Conservation (phyloP, 768 basidiomycete species). For the Rickenella mellea region DNA sequence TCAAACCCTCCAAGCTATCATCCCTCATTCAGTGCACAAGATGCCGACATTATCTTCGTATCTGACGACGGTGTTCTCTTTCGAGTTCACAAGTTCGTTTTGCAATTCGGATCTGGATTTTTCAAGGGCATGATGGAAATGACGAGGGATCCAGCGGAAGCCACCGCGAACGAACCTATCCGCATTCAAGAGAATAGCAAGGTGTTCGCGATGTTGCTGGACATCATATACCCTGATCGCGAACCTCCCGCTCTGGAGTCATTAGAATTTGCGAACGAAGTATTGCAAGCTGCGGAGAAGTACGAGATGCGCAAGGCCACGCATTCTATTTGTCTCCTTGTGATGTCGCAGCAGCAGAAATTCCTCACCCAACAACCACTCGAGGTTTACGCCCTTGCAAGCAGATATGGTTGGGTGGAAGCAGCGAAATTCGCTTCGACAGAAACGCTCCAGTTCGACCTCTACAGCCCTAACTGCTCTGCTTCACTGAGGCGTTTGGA, state of each 20-base stretch:
- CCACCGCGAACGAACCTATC: no score
- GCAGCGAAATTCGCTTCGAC: background rate
- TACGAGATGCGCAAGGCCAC: no score
- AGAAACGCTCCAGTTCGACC: background rate
- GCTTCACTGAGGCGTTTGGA: conserved; percentile 38
- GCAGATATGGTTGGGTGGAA: background rate
- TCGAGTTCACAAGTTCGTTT: conserved; percentile 13
- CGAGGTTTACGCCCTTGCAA: background rate
- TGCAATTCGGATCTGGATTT: conserved; percentile 16
- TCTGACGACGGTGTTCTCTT: conserved; percentile 13
- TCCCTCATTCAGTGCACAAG: conserved; percentile 8
- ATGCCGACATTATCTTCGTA: conserved; percentile 13
- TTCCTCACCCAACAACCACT: background rate
- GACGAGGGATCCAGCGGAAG: no score
- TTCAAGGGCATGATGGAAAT: conserved; percentile 21
- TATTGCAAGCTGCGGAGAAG: no score
- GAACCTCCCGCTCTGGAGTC: no score
- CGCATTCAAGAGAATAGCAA: no score
- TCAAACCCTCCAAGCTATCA: no score
- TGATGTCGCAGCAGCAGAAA: no score
- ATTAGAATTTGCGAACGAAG: no score
- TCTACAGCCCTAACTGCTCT: conserved; percentile 33
- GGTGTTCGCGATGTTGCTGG: no score
- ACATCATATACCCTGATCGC: no score
- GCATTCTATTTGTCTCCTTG: no score